Evolutionary conservation across 2,329 filamentous ascomycete genomes (phyloP), one percentile per base, ranked within the genome.

Genomic region (Hortaea sp.): DNA sequence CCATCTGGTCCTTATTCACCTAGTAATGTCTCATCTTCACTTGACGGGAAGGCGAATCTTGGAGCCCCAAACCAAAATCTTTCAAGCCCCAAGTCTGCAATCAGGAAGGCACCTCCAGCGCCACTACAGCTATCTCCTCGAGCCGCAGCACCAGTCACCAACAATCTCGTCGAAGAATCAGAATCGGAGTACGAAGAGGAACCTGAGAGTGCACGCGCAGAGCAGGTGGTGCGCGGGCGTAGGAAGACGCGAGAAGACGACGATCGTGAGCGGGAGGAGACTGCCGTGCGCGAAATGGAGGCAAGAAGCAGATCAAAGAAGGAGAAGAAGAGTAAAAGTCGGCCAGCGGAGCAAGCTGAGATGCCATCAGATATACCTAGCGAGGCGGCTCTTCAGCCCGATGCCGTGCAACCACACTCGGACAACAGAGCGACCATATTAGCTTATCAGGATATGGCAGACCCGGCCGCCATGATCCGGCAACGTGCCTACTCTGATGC

Each of bases 231-330:
- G 44, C 77, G 89, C 51, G 90, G 88, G 6, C 78, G 88, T 49
- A 76, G 87, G 56, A 87, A 84, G 64, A 95, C 88, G 2, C 78
- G 89, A 44, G 88, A 90, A 63, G 87, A 95, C 51, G 89, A 95
- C 58, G 88, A 95, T 55, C 75, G 76, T 45, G 78, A 87, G 45
- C 79, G 89, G 41, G 86, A 90, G 60, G 72, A 79, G 10, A 64
- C 81, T n/a, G 79, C 77, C 1, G 63, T 77, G 41, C 75, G 80
- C 58, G 58, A 63, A 45, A 78, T 82, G 9, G 82, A 87, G 58
- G 73, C 76, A 29, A 76, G 83, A 48, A 88, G 84, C 63, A 68
- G 78, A 29, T 89, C 85, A 0, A 86, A 85, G 63, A 87, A 85
- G 71, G 82, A 75, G 63, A 81, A 76, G 61, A 72, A 72, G 55